phyloP scores from a whole-genome alignment of 192 early-diverging fungal species.

The Lobosporangium transversale region DNA sequence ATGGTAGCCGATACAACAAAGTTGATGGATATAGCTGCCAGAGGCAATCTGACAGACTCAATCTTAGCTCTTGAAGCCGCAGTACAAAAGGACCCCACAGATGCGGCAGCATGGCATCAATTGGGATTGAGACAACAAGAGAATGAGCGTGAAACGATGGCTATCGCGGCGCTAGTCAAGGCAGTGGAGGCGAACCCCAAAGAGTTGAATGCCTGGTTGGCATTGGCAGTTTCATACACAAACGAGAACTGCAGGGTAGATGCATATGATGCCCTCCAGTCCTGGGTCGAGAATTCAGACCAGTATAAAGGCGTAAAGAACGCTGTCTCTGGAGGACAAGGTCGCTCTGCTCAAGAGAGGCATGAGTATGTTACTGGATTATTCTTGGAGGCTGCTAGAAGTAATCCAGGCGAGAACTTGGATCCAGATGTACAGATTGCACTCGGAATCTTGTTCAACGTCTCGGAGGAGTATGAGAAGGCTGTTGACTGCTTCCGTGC shows the following conservation, averaged over 20 bases:
- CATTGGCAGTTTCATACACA: conserved; percentile 91
- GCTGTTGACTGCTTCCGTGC: conserved; percentile 97
- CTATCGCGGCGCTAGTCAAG: conserved; percentile 89
- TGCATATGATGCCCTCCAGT: conserved; percentile 89
- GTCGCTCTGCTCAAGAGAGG: conserved; percentile 60
- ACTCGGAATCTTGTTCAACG: conserved; percentile 95
- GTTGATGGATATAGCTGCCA: conserved; percentile 58
- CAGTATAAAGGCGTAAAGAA: conserved; percentile 64
- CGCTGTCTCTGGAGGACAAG: conserved; percentile 20
- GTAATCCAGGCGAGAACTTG: conserved; percentile 67
- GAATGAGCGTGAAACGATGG: conserved; percentile 93
- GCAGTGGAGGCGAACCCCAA: conserved; percentile 80
- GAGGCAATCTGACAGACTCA: conserved; percentile 81
- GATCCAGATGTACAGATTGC: conserved; percentile 95
- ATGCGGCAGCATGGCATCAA: conserved; percentile 86
- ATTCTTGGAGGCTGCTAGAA: conserved; percentile 83
- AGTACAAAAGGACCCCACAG: conserved; percentile 79
- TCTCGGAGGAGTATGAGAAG: conserved; percentile 92
- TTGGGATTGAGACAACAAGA: conserved; percentile 95
- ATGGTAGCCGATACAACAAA: conserved; percentile 61
- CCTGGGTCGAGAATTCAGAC: conserved; percentile 83
- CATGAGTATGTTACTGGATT: conserved; percentile 79
- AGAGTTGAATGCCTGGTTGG: conserved; percentile 82
- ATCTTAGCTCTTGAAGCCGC: conserved; percentile 93
- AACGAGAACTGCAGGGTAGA: conserved; percentile 90